These are phyloP conservation scores for Nemania sp. DNA, from an alignment of 2,329 filamentous ascomycete species.

Conservation along the genomic window DNA sequence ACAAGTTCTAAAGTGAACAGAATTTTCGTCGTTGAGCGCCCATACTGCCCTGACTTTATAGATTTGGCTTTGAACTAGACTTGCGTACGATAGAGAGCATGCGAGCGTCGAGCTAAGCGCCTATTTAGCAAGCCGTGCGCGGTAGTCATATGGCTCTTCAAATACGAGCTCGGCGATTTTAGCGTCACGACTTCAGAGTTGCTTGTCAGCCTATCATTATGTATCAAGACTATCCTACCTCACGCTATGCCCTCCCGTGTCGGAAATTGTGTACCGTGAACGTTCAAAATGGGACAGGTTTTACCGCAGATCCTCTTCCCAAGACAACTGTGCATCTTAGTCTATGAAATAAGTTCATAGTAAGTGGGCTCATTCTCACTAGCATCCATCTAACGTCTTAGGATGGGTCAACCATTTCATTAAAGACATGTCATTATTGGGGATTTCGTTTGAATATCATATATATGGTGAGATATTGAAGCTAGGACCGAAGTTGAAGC, in stretches of 20 bases:
- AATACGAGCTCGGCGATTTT: neutral
- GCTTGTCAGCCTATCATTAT: constrained; percentile 11
- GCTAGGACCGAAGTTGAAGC: neutral
- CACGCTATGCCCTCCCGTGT: neutral
- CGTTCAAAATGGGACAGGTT: neutral
- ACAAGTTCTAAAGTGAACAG: constrained; percentile 78
- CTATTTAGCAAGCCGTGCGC: neutral
- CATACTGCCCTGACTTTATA: constrained; percentile 21
- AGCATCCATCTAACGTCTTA: neutral
- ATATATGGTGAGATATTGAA: constrained; percentile 2
- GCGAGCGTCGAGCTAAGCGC: constrained; percentile 1
- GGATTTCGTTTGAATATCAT: neutral
- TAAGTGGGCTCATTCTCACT: neutral
- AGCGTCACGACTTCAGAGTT: neutral
- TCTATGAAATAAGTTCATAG: neutral
- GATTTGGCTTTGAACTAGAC: constrained; percentile 26
- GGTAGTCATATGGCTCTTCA: constrained; percentile 4
- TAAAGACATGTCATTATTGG: neutral
- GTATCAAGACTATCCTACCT: neutral
- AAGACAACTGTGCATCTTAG: too few species aligned
- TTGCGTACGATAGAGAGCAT: constrained; percentile 25
- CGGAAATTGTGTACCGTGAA: neutral
- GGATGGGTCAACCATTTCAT: neutral
- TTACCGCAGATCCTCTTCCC: neutral
- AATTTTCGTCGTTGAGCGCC: constrained; percentile 1